These are phyloP conservation scores for Conoideocrella luteorostrata DNA, from an alignment of 2,329 filamentous ascomycete species.

Conservation along the genomic window DNA sequence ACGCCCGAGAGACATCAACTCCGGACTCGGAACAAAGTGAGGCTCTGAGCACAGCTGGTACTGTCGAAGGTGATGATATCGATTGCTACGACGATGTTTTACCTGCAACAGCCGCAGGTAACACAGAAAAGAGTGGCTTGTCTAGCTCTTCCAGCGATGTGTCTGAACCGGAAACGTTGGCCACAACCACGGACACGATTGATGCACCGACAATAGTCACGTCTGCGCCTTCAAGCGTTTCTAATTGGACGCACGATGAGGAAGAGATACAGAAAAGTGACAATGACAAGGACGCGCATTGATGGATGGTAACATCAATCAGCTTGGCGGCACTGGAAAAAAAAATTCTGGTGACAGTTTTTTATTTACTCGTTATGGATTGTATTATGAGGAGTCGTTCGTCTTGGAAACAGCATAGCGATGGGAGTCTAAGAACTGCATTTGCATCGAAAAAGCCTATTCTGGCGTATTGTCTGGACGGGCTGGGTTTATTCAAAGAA, in stretches of 20 bases:
- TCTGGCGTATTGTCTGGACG: no score
- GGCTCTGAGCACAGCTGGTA: no score
- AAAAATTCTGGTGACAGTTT: no score
- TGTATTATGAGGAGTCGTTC: no score
- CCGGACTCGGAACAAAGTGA: not conserved
- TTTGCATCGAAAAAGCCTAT: no score
- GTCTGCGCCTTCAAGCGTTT: slow-evolving; percentile 4
- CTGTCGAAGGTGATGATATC: not conserved
- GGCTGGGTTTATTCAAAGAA: no score
- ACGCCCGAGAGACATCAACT: slow-evolving; percentile 8
- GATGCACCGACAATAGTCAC: not conserved
- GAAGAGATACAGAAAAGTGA: not conserved
- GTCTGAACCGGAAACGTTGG: slow-evolving; percentile 1
- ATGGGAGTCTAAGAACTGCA: not conserved
- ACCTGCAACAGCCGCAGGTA: no score
- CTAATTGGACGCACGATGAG: slow-evolving; percentile 5
- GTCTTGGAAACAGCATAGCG: slow-evolving; percentile 1
- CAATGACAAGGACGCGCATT: not conserved
- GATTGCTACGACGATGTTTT: not conserved
- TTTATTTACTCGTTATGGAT: no score
- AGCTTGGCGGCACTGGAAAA: no score
- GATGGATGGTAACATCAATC: not conserved
- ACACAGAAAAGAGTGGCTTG: not conserved
- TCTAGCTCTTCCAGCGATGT: slow-evolving; percentile 6
- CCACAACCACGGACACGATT: slow-evolving; percentile 4